Evolutionary conservation across 169 alveolate species (phyloP).

Genomic region (Theileria annulata): DNA sequence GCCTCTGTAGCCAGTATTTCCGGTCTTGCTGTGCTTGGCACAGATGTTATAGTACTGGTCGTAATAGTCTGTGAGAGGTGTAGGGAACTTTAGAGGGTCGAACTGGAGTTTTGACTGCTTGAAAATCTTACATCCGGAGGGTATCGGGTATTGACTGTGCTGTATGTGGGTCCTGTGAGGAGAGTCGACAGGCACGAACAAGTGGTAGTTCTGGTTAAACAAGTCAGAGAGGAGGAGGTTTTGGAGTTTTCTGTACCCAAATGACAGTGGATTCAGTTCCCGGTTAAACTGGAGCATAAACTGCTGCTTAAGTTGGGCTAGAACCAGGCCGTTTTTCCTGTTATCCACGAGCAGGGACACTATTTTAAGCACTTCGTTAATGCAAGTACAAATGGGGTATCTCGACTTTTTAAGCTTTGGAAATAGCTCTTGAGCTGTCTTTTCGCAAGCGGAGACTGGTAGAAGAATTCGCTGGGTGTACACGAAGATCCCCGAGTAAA

Average conservation of each 20-base stretch:
- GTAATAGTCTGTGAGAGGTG: constrained; percentile 54
- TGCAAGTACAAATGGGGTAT: constrained; percentile 68
- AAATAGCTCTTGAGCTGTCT: constrained; percentile 77
- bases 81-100: constrained; percentile 53
- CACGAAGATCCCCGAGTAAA: constrained; percentile 76
- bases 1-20: background rate
- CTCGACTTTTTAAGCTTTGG: constrained; percentile 67
- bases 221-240: constrained; percentile 71
- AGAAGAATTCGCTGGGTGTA: constrained; percentile 76
- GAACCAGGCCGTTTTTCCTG: constrained; percentile 71
- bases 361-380: constrained; percentile 70
- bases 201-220: constrained; percentile 60
- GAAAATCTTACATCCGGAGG: constrained; percentile 68
- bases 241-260: constrained; percentile 75
- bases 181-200: constrained; percentile 73
- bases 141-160: constrained; percentile 69
- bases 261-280: constrained; percentile 72
- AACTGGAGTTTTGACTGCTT: constrained; percentile 59
- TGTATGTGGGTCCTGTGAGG: constrained; percentile 79
- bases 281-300: constrained; percentile 74
- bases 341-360: constrained; percentile 75
- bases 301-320: constrained; percentile 79
- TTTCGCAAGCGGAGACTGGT: constrained; percentile 79
- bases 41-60: constrained; percentile 36
- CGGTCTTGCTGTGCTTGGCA: background rate